Conservation (phyloP, 345 rosid genomes). For the Angophora floribunda region DNA sequence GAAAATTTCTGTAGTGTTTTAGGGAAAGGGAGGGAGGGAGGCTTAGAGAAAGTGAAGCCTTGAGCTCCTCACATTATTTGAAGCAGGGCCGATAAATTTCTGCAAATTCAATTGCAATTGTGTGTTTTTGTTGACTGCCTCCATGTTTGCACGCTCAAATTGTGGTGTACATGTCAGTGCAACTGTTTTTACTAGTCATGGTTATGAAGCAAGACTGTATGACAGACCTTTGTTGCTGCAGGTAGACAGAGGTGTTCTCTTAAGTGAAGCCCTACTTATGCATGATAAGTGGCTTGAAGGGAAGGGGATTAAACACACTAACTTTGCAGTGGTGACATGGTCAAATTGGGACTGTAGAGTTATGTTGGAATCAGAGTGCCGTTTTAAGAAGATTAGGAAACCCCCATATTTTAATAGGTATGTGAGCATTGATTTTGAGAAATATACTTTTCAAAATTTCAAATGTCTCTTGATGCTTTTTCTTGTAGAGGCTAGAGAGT, state of each 20-base stretch:
- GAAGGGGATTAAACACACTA: slow-evolving; percentile 40
- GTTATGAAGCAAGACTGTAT: background rate
- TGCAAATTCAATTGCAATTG: background rate
- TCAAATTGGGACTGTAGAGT: slow-evolving; percentile 53
- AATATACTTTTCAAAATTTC: background rate
- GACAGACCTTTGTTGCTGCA: slow-evolving; percentile 1
- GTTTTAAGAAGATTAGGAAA: slow-evolving; percentile 37
- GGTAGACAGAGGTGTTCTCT: slow-evolving; percentile 38
- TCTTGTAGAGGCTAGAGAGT: background rate
- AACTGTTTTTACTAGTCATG: background rate
- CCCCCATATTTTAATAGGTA: slow-evolving; percentile 50
- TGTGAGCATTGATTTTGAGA: background rate
- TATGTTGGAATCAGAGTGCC: slow-evolving; percentile 55
- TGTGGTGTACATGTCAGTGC: background rate
- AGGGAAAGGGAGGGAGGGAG: background rate
- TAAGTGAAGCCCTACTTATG: slow-evolving; percentile 33
- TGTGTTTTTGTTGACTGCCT: background rate
- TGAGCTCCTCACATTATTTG: background rate
- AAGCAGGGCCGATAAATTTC: background rate
- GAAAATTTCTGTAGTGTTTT: background rate
- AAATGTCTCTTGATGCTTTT: background rate
- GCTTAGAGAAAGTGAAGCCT: background rate
- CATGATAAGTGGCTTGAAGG: slow-evolving; percentile 56
- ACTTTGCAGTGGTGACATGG: slow-evolving; percentile 49
- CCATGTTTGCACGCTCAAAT: background rate